Evolutionary conservation across 2,329 filamentous ascomycete species (phyloP), one percentile per base, ranked within the genome.

Genomic region (Knufia fluminis): DNA sequence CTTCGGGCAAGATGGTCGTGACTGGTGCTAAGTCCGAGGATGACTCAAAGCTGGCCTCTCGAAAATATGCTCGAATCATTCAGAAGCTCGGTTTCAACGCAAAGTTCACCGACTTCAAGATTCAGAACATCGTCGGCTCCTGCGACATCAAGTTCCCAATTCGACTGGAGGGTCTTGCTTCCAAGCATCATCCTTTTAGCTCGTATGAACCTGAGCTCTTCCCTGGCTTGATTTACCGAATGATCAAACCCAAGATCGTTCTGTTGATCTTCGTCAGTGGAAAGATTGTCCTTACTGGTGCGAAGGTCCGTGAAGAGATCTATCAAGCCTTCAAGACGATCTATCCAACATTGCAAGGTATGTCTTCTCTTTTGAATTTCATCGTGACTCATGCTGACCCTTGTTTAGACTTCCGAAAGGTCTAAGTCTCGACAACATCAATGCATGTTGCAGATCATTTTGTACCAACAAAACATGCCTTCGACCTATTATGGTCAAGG

Each of bases 111-210:
- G 92, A 98, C 69, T 98, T 98, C 75, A 98, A 97, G 80, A 98
- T 98, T 64, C 90, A 96, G 76, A 98, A 98, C 71, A 97, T 98
- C 57, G 92, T 98, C 59, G 92, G 92, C 57, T 95, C 89, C 53
- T 97, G 91, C 70, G 92, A 98, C 67, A 96, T 98, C 78, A 96
- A 96, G 77, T 98, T 98, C 73, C 92, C 92, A 48, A 96, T 98
- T 61, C 88, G 92, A 59, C 78, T 98, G 52, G 92, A 97, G 68
- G 92, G 92, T 71, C 75, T 98, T 66, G 92, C 92, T 14, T 92
- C 85, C 60, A 88, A 90, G 71, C 92, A 98, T 78, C 91, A 97
- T 77, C 95, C 95, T 74, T 98, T 97, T 81, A 94, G 87, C 71
- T 96, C 90, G 51, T 98, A 98, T 70, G 92, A 98, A 71, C 92